Conservation (phyloP, 2,329 filamentous ascomycete genomes). For the Gliomastix tumulicola region DNA sequence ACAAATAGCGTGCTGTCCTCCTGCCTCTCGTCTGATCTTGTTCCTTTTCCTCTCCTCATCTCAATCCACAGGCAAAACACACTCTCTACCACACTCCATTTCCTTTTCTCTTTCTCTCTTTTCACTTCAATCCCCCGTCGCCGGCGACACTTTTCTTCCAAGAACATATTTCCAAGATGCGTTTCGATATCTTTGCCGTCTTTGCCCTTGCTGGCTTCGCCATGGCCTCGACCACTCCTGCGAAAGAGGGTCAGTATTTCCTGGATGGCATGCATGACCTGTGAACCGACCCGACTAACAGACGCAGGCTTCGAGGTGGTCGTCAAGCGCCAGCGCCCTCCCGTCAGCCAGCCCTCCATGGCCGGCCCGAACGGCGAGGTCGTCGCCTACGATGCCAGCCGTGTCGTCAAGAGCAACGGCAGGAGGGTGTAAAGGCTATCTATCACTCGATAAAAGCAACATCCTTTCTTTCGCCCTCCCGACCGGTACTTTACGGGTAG, state of each 20-base stretch:
- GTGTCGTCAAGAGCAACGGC: slow-evolving; percentile 16
- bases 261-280: background rate
- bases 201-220: slow-evolving; percentile 32
- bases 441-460: too few species aligned
- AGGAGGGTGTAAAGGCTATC: slow-evolving; percentile 3
- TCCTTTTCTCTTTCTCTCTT: slow-evolving; percentile 11
- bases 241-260: too few species aligned
- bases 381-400: slow-evolving; percentile 29
- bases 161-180: slow-evolving; percentile 30
- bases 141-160: slow-evolving; percentile 38
- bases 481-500: too few species aligned
- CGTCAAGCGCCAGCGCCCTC: slow-evolving; percentile 12
- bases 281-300: background rate
- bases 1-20: too few species aligned
- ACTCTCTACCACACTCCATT: too few species aligned
- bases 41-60: too few species aligned
- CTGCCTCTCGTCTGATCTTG: too few species aligned
- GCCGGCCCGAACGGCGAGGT: slow-evolving; percentile 32
- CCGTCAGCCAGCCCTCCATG: slow-evolving; percentile 37
- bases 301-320: slow-evolving; percentile 2
- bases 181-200: slow-evolving; percentile 40
- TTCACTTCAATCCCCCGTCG: slow-evolving; percentile 33
- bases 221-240: slow-evolving; percentile 35
- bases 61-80: too few species aligned
- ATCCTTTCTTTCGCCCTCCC: too few species aligned